Evolutionary conservation across 257 asterid genomes (phyloP).

Genomic region (Rauvolfia tetraphylla): DNA sequence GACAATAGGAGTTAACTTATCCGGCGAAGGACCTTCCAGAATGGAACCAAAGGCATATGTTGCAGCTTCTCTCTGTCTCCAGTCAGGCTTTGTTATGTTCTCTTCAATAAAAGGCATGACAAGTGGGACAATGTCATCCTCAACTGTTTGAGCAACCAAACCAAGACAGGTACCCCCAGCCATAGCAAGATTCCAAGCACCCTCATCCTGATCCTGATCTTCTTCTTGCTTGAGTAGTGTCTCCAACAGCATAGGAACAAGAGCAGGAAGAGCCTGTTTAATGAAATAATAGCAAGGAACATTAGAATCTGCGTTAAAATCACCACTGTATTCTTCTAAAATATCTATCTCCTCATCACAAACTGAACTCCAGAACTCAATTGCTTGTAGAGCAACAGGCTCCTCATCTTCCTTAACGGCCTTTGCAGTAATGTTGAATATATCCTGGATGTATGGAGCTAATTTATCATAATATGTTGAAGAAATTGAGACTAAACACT

Average conservation of each 20-base stretch:
- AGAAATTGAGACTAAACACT: conserved; percentile 53
- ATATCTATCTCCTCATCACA: conserved; percentile 69
- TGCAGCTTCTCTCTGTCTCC: conserved; percentile 77
- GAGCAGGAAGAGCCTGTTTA: conserved; percentile 67
- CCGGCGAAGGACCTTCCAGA: conserved; percentile 58
- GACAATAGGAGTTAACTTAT: conserved; percentile 42
- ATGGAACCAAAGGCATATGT: conserved; percentile 63
- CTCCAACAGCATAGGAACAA: conserved; percentile 55
- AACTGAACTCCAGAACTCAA: conserved; percentile 64
- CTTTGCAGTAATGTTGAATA: conserved; percentile 53
- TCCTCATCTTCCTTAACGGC: conserved; percentile 59
- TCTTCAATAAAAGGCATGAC: conserved; percentile 60
- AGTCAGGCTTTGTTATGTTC: conserved; percentile 47
- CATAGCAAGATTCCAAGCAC: conserved; percentile 67
- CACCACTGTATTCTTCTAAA: conserved; percentile 55
- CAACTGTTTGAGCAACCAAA: conserved; percentile 56
- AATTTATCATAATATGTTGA: conserved; percentile 49
- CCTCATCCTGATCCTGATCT: conserved; percentile 66
- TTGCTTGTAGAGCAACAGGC: conserved; percentile 62
- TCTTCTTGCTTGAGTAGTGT: conserved; percentile 68
- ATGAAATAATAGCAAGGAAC: conserved; percentile 55
- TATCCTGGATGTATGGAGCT: conserved; percentile 52
- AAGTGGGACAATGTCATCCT: conserved; percentile 54
- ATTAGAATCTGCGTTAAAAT: conserved; percentile 53
- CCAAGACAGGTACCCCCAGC: conserved; percentile 77